Evolutionary conservation across 1,284 basidiomycete genomes (phyloP).

Genomic region (Rhodotorula sp.): DNA sequence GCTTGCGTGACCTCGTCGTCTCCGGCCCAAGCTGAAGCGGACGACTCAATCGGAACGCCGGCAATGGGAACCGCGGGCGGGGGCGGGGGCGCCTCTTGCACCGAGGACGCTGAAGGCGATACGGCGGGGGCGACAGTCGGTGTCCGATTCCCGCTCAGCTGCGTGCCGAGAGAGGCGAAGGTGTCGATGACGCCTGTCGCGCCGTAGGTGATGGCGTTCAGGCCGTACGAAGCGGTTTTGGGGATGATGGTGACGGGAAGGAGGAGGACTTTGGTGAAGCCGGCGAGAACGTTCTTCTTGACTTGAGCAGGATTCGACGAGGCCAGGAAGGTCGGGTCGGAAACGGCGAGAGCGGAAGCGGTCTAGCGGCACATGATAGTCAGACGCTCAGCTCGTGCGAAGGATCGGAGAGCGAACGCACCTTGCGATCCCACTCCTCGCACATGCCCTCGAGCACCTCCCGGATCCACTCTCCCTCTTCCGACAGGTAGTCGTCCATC

Average conservation of each 20-base stretch:
- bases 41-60: conserved; percentile 14
- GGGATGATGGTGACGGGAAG: conserved; percentile 96
- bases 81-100: too few species aligned
- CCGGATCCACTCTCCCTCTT: conserved; percentile 82
- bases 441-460: conserved; percentile 70
- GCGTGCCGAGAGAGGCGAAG: conserved; percentile 26
- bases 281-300: conserved; percentile 86
- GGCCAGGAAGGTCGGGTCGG: conserved; percentile 63
- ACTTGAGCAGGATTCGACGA: conserved; percentile 86
- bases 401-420: conserved; percentile 42
- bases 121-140: conserved; percentile 20
- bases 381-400: neutral
- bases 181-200: conserved; percentile 78
- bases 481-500: conserved; percentile 94
- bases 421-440: conserved; percentile 72
- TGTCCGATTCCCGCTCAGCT: conserved; percentile 5
- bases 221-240: conserved; percentile 68
- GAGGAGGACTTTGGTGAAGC: conserved; percentile 83
- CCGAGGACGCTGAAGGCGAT: neutral
- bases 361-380: conserved; percentile 3
- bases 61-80: neutral
- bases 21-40: conserved; percentile 25
- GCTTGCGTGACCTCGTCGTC: neutral
- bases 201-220: conserved; percentile 61
- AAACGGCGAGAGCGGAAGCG: conserved; percentile 36